These are phyloP conservation scores for Sordariomycetes sp. DNA, from an alignment of 2,329 filamentous ascomycete species.

Conservation along the genomic window DNA sequence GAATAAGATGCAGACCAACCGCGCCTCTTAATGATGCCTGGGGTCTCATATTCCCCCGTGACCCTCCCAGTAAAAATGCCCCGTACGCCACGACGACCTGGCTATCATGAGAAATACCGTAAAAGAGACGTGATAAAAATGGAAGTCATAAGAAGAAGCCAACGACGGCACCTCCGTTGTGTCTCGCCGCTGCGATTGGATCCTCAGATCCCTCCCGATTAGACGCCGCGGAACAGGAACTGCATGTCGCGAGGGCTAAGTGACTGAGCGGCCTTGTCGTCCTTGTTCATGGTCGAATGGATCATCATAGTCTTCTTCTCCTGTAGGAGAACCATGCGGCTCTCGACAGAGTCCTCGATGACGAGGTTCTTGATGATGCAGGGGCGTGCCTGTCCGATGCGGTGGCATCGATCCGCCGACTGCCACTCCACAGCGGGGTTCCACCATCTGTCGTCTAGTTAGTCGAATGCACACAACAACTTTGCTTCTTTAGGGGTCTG, in stretches of 20 bases:
- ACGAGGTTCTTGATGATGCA: constrained; percentile 91
- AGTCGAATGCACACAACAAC: constrained; percentile 8
- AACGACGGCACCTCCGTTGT: not conserved
- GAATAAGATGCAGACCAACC: not conserved
- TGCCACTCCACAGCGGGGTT: constrained; percentile 99
- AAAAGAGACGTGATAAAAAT: not conserved
- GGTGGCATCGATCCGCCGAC: constrained; percentile 85
- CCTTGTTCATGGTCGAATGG: constrained; percentile 89
- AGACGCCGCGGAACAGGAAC: constrained; percentile 77
- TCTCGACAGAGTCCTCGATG: constrained; percentile 96
- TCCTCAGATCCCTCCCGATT: constrained; percentile 6
- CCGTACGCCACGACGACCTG: not conserved
- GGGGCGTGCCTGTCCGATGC: constrained; percentile 87
- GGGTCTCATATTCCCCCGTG: not conserved
- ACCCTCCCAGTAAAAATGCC: not conserved
- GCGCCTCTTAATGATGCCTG: not conserved
- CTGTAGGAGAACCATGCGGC: constrained; percentile 86
- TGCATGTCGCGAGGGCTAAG: constrained; percentile 87
- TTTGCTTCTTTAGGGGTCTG: not conserved
- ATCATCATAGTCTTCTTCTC: constrained; percentile 99
- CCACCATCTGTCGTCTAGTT: constrained; percentile 66
- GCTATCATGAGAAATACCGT: not conserved
- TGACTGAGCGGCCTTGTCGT: constrained; percentile 84
- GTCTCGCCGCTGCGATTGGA: not conserved
- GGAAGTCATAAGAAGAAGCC: not conserved